A percentile compares a stretch with the other conserved stretches of the same genome.
Evolutionary conservation across 768 basidiomycete species (phyloP).

Genomic region (Strobilomyces dryophilus): DNA sequence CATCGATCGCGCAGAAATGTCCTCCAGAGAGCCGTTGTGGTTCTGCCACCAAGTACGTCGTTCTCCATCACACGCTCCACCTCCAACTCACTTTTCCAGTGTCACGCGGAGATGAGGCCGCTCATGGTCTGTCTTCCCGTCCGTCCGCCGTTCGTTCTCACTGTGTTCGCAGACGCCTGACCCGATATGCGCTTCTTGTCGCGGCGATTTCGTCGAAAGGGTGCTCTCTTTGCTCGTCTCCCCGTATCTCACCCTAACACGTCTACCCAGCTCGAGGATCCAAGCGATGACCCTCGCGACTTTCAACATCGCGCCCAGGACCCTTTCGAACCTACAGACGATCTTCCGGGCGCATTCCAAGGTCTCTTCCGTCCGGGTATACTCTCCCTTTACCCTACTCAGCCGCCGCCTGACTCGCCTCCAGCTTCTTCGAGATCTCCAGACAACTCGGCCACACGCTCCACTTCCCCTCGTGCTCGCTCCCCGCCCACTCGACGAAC

Average conservation of each 20-base stretch:
- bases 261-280: slow-evolving; percentile 61
- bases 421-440: slow-evolving; percentile 7
- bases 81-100: slow-evolving; percentile 42
- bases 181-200: slow-evolving; percentile 80
- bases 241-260: neutral
- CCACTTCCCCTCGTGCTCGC: slow-evolving; percentile 8
- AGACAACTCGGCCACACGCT: neutral
- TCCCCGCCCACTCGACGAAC: slow-evolving; percentile 15
- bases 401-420: neutral
- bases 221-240: slow-evolving; percentile 21
- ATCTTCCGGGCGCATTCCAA: slow-evolving; percentile 40
- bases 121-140: slow-evolving; percentile 57
- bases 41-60: slow-evolving; percentile 65
- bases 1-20: slow-evolving; percentile 42
- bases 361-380: slow-evolving; percentile 44
- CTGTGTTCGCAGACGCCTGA: slow-evolving; percentile 56
- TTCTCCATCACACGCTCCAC: no score
- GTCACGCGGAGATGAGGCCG: slow-evolving; percentile 84
- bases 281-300: slow-evolving; percentile 68
- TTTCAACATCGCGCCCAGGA: slow-evolving; percentile 43
- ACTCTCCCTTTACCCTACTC: slow-evolving; percentile 4
- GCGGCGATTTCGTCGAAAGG: slow-evolving; percentile 79
- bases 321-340: slow-evolving; percentile 23
- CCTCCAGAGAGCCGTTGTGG: slow-evolving; percentile 71
- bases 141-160: slow-evolving; percentile 2